Conservation (phyloP, 768 basidiomycete species). For the Erythrobasidium yunnanense region DNA sequence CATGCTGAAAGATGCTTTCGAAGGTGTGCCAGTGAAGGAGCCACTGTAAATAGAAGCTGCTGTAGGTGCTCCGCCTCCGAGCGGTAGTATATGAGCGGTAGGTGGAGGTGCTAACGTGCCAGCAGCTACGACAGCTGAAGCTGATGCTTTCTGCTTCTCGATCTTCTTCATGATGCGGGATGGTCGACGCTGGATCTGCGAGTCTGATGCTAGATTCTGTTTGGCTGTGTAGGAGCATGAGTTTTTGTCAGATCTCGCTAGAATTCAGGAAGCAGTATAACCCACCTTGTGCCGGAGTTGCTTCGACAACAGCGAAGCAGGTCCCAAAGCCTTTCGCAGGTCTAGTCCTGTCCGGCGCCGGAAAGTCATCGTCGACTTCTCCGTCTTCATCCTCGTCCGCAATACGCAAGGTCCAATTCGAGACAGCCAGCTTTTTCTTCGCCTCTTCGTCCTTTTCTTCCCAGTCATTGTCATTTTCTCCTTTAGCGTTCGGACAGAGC, state of each 20-base stretch:
- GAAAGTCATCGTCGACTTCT: conserved; percentile 97
- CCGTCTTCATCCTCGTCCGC: conserved; percentile 97
- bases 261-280: too few relatives aligned
- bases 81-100: not conserved
- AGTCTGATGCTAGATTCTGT: conserved; percentile 71
- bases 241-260: too few relatives aligned
- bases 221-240: too few relatives aligned
- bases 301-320: conserved; percentile 70
- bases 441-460: conserved; percentile 52
- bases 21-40: conserved; percentile 1
- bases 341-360: conserved; percentile 79
- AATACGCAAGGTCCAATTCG: conserved; percentile 85
- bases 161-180: conserved; percentile 54
- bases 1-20: conserved; percentile 17
- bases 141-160: conserved; percentile 10
- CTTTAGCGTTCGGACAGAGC: conserved; percentile 47
- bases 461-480: conserved; percentile 28
- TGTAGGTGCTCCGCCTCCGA: not conserved
- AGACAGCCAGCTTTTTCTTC: conserved; percentile 53
- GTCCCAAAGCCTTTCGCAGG: conserved; percentile 79
- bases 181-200: conserved; percentile 68
- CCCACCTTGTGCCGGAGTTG: conserved; percentile 51
- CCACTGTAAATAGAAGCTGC: not conserved
- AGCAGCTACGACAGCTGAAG: not conserved
- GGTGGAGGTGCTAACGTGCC: not conserved